These are phyloP conservation scores for Pycnococcus provasolii DNA, from an alignment of 139 green algal species.

Conservation along the genomic window DNA sequence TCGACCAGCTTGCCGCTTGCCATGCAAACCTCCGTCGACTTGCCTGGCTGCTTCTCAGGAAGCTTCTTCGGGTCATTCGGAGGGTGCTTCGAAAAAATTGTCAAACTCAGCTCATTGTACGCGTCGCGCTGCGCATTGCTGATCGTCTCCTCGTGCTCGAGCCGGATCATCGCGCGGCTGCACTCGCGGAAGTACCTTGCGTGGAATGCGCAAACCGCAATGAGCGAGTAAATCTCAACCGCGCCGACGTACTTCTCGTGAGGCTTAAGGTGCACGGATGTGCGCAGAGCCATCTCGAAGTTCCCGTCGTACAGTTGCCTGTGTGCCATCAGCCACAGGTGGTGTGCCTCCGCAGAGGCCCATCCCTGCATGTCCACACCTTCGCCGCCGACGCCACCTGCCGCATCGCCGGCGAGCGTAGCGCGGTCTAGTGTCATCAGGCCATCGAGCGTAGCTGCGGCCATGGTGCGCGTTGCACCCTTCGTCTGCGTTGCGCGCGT, in stretches of 20 bases:
- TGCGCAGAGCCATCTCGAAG: not conserved
- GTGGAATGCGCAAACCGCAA: slow-evolving; percentile 60
- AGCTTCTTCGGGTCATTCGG: slow-evolving; percentile 48
- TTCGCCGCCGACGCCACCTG: slow-evolving; percentile 36
- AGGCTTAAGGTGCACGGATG: not conserved
- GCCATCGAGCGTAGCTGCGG: slow-evolving; percentile 50
- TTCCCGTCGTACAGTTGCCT: slow-evolving; percentile 44
- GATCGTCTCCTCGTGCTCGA: slow-evolving; percentile 43
- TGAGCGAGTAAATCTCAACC: slow-evolving; percentile 49
- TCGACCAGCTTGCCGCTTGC: slow-evolving; percentile 44
- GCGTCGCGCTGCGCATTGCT: slow-evolving; percentile 24
- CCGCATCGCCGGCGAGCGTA: not conserved
- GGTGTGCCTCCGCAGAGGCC: slow-evolving; percentile 63
- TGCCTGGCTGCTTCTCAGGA: slow-evolving; percentile 19
- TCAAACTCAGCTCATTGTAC: slow-evolving; percentile 56
- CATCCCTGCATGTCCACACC: slow-evolving; percentile 24
- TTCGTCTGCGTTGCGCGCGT: not conserved
- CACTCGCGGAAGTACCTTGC: slow-evolving; percentile 56
- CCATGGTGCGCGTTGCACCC: slow-evolving; percentile 21
- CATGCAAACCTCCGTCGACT: slow-evolving; percentile 45
- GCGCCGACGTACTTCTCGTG: slow-evolving; percentile 53
- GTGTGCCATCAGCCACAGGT: slow-evolving; percentile 71
- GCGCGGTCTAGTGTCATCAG: slow-evolving; percentile 59
- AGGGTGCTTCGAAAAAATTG: slow-evolving; percentile 54
- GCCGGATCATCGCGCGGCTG: slow-evolving; percentile 62